These are phyloP conservation scores for Cavenderia fasciculata DNA, from an alignment of 78 protist species.

Conservation along the genomic window DNA sequence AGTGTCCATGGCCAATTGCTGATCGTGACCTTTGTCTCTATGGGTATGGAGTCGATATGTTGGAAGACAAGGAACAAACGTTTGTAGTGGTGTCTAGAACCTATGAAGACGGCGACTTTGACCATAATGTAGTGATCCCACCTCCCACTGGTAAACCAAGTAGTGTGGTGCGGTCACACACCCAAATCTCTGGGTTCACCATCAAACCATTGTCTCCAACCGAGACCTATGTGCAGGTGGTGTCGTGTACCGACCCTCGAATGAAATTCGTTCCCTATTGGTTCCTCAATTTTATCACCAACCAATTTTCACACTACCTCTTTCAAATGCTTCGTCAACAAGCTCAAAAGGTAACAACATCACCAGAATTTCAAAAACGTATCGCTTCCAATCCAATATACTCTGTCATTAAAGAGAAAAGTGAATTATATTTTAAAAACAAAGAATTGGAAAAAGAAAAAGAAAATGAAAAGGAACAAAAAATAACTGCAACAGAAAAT, in stretches of 20 bases:
- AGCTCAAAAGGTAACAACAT: background rate
- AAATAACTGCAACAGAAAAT: no score
- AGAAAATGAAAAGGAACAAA: no score
- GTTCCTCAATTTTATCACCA: slow-evolving; percentile 49
- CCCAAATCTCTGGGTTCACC: slow-evolving; percentile 27
- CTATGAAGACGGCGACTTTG: slow-evolving; percentile 28
- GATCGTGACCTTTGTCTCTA: slow-evolving; percentile 37
- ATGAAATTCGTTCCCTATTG: slow-evolving; percentile 51
- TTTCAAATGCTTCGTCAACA: background rate
- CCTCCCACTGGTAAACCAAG: background rate
- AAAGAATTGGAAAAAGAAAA: no score
- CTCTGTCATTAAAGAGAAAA: slow-evolving; percentile 30
- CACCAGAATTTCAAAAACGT: slow-evolving; percentile 12
- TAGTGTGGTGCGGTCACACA: slow-evolving; percentile 10
- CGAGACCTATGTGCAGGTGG: slow-evolving; percentile 36
- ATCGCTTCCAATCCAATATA: slow-evolving; percentile 32
- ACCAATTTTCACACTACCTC: slow-evolving; percentile 57
- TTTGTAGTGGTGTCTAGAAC: slow-evolving; percentile 50
- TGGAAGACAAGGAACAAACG: slow-evolving; percentile 29
- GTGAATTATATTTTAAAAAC: no score
- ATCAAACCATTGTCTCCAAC: slow-evolving; percentile 12
- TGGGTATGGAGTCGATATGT: slow-evolving; percentile 69
- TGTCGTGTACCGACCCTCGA: slow-evolving; percentile 33
- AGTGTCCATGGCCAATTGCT: slow-evolving; percentile 60
- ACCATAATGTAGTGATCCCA: background rate